phyloP scores from a whole-genome alignment of 768 basidiomycete species.

The Boletus rubroflammeus region DNA sequence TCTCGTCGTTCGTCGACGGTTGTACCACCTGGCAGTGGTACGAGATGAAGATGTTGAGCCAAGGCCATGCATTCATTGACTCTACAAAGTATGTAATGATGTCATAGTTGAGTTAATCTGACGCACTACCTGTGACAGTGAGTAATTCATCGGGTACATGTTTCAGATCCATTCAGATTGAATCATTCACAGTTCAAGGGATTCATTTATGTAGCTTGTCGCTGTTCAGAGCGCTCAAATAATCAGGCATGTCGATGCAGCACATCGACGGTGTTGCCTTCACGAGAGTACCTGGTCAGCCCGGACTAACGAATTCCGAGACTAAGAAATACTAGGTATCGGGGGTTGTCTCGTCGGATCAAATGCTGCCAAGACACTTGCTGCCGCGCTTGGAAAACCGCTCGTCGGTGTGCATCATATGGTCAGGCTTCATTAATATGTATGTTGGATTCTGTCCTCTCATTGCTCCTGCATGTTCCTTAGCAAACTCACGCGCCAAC shows the following conservation, averaged over 20 bases:
- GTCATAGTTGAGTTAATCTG: no score
- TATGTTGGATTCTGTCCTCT: not conserved
- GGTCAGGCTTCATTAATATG: slow-evolving; percentile 44
- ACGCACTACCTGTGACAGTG: no score
- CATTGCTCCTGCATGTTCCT: not conserved
- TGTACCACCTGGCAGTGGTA: no score
- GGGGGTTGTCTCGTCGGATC: slow-evolving; percentile 77
- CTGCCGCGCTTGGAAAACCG: slow-evolving; percentile 73
- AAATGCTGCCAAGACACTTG: slow-evolving; percentile 82
- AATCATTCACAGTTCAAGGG: no score
- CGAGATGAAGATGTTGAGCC: no score
- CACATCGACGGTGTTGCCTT: slow-evolving; percentile 88
- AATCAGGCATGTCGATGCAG: slow-evolving; percentile 54
- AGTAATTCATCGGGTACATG: no score
- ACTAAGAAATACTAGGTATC: slow-evolving; percentile 52
- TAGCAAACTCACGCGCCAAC: slow-evolving; percentile 95
- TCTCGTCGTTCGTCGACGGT: no score
- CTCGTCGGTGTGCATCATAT: slow-evolving; percentile 93
- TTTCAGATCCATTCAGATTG: no score
- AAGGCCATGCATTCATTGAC: no score
- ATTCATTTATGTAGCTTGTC: slow-evolving; percentile 48
- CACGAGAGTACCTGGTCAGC: slow-evolving; percentile 78
- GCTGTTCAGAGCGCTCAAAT: slow-evolving; percentile 66
- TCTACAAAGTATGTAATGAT: no score
- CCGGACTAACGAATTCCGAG: not conserved